These are phyloP conservation scores for Colletotrichum zoysiae DNA, from an alignment of 2,329 filamentous ascomycete genomes.

Conservation along the genomic window DNA sequence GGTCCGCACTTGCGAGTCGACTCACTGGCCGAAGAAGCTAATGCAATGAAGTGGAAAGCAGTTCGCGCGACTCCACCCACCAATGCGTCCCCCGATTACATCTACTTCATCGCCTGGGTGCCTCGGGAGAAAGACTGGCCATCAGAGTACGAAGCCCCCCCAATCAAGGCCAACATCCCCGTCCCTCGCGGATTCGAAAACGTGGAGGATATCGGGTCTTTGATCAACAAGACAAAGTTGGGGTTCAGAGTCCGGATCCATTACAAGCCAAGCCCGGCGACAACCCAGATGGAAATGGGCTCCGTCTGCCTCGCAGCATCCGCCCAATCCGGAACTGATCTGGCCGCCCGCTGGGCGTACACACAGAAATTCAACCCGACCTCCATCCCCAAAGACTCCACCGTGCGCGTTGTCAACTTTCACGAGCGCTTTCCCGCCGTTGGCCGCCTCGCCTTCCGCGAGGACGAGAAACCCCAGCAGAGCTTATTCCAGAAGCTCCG, in stretches of 20 bases:
- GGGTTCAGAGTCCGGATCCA: background rate
- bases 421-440: constrained; percentile 16
- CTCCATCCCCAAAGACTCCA: background rate
- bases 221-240: background rate
- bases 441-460: background rate
- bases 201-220: background rate
- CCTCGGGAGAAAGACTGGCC: background rate
- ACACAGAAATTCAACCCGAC: constrained; percentile 10
- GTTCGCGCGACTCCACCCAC: background rate
- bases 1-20: background rate
- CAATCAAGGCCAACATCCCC: background rate
- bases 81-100: background rate
- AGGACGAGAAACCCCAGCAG: constrained; percentile 3
- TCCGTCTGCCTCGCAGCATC: background rate
- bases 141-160: background rate
- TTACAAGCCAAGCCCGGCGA: background rate
- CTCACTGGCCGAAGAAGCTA: background rate
- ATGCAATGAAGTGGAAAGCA: constrained; percentile 4
- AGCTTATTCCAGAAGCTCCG: constrained; percentile 8
- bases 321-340: background rate
- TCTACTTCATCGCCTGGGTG: constrained; percentile 15
- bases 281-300: constrained; percentile 24
- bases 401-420: background rate
- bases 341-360: constrained; percentile 17
- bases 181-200: background rate